phyloP scores from a whole-genome alignment of 192 early-diverging fungal species.

The Backusella morwellensis region DNA sequence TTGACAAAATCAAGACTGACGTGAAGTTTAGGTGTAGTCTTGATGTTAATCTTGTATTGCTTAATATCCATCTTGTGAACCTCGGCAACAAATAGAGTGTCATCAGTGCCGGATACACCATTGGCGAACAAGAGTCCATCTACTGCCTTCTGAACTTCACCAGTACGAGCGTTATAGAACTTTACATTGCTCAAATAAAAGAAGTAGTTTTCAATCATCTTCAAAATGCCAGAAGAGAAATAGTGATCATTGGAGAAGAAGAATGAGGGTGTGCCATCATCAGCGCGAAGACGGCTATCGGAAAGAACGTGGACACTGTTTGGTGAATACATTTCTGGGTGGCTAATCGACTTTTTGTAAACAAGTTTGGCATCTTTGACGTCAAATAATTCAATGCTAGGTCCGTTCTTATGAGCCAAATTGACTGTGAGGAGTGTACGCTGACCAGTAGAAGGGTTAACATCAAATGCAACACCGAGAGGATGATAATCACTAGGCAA shows the following conservation, averaged over 20 bases:
- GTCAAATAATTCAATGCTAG: conserved; percentile 12
- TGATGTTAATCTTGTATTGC: conserved; percentile 11
- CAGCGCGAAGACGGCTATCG: neutral
- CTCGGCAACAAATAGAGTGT: conserved; percentile 21
- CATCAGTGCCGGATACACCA: conserved; percentile 22
- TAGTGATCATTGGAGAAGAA: conserved; percentile 30
- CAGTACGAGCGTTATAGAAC: conserved; percentile 27
- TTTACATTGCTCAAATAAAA: conserved; percentile 19
- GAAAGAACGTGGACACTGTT: conserved; percentile 22
- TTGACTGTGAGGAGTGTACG: conserved; percentile 13
- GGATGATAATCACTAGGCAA: conserved; percentile 20
- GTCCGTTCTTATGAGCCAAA: neutral
- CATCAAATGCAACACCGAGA: conserved; percentile 27
- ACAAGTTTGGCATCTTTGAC: conserved; percentile 9
- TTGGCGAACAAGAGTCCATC: conserved; percentile 28
- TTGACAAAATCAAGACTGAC: conserved; percentile 8
- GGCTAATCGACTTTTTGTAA: conserved; percentile 12
- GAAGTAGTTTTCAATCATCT: conserved; percentile 23
- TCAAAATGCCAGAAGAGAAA: neutral
- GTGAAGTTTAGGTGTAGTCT: neutral
- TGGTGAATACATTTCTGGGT: conserved; percentile 12
- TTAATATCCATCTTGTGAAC: conserved; percentile 4
- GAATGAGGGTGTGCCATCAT: conserved; percentile 32
- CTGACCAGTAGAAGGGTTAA: neutral
- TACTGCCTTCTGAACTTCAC: neutral